Evolutionary conservation across 306 rosid genomes (phyloP).

Genomic region (Arachis hypogaea): DNA sequence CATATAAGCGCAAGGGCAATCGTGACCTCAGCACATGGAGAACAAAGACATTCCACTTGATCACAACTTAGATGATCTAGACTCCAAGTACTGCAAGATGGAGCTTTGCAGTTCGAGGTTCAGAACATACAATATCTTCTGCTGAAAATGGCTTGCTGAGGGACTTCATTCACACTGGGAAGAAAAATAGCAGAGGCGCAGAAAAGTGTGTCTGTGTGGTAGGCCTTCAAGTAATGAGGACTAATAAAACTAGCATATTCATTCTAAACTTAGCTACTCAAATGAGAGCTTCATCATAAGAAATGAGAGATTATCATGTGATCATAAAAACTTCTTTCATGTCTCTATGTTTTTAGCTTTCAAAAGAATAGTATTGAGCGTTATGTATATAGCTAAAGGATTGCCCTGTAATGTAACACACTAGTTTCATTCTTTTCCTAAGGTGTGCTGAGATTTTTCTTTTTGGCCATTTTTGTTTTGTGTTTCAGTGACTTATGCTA

Average conservation of each 20-base stretch:
- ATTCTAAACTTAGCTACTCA: conserved; percentile 38
- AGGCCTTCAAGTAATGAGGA: conserved; percentile 73
- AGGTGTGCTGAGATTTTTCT: not conserved
- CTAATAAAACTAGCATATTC: conserved; percentile 46
- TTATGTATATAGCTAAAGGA: conserved; percentile 27
- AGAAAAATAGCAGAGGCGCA: conserved; percentile 55
- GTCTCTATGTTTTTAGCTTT: conserved; percentile 37
- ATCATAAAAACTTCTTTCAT: conserved; percentile 38
- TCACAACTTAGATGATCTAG: conserved; percentile 55
- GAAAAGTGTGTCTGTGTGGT: conserved; percentile 68
- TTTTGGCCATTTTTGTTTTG: not conserved
- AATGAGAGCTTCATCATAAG: conserved; percentile 32
- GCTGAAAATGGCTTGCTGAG: conserved; percentile 71
- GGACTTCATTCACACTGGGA: conserved; percentile 68
- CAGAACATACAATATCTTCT: conserved; percentile 79
- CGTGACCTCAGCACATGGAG: conserved; percentile 41
- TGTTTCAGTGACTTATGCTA: not conserved
- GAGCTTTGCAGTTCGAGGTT: conserved; percentile 75
- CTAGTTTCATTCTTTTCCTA: conserved; percentile 8
- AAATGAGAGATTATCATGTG: conserved; percentile 39
- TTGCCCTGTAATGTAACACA: conserved; percentile 1
- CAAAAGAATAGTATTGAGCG: conserved; percentile 30
- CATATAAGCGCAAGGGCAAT: conserved; percentile 34
- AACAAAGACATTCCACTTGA: conserved; percentile 77
- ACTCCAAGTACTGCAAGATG: conserved; percentile 52